These are phyloP conservation scores for Eleusine indica DNA, from an alignment of 176 grass and related monocot genomes.

Conservation along the genomic window DNA sequence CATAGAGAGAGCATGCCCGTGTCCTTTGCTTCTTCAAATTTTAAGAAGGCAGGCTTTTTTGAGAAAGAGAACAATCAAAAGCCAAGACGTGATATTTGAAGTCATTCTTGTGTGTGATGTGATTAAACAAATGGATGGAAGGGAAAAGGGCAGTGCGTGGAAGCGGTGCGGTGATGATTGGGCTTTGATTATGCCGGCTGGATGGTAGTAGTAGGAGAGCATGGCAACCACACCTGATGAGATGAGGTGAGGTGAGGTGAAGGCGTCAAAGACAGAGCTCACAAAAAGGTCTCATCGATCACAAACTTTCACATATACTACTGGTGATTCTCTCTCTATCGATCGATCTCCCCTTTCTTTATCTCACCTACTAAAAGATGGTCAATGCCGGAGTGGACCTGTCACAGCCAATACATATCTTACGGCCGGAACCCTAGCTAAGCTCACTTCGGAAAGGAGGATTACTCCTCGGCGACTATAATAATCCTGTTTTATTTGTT, in stretches of 20 bases:
- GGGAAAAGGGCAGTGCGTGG: background rate
- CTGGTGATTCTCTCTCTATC: background rate
- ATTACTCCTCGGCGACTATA: too few species aligned
- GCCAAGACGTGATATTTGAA: background rate
- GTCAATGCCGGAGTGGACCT: background rate
- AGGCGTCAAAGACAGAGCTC: conserved; percentile 4
- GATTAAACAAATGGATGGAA: conserved; percentile 21
- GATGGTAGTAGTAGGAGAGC: background rate
- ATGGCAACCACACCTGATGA: background rate
- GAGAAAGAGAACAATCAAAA: conserved; percentile 39
- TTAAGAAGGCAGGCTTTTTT: conserved; percentile 14
- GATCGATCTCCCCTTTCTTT: background rate
- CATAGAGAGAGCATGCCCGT: background rate
- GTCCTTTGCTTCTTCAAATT: conserved; percentile 1
- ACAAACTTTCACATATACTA: conserved; percentile 1
- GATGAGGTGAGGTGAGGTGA: background rate
- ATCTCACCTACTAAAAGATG: background rate
- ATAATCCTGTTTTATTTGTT: too few species aligned
- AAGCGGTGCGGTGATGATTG: conserved; percentile 45
- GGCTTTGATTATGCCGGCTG: conserved; percentile 34
- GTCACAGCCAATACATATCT: too few species aligned
- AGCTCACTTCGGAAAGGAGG: too few species aligned
- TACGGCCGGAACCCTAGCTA: too few species aligned
- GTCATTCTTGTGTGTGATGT: conserved; percentile 3
- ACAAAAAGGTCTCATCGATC: conserved; percentile 26